phyloP scores from a whole-genome alignment of 208 protist species.

The Trypanosoma scelopori region DNA sequence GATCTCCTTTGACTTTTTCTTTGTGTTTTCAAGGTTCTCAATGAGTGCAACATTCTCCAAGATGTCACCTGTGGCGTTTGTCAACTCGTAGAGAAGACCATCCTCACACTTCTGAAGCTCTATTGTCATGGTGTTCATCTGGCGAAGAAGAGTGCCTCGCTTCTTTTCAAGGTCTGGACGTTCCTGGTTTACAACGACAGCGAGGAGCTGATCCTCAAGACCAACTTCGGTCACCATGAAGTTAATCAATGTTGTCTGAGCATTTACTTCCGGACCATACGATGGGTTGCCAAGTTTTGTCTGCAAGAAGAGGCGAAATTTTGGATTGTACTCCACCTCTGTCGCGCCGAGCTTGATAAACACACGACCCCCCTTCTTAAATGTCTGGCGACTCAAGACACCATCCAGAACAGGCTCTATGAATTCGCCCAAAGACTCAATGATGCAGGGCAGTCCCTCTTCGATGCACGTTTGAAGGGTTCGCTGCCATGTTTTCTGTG shows the following conservation, averaged over 20 bases:
- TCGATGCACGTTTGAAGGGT: constrained; percentile 93
- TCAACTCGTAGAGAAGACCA: constrained; percentile 94
- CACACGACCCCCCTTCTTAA: constrained; percentile 91
- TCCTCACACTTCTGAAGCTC: constrained; percentile 97
- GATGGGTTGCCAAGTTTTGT: constrained; percentile 99
- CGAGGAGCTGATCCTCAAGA: constrained; percentile 98
- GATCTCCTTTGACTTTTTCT: constrained; percentile 96
- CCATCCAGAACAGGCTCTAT: constrained; percentile 98
- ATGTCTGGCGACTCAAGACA: constrained; percentile 94
- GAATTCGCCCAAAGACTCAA: constrained; percentile 96
- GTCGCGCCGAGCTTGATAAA: constrained; percentile 97
- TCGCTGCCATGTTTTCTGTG: constrained; percentile 90
- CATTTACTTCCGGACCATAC: constrained; percentile 99
- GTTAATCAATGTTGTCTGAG: constrained; percentile 99
- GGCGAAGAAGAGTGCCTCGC: constrained; percentile 91
- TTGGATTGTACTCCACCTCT: constrained; percentile 94
- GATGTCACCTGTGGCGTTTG: constrained; percentile 95
- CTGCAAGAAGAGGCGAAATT: constrained; percentile 97
- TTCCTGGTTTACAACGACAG: constrained; percentile 97
- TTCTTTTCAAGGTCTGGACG: constrained; percentile 97
- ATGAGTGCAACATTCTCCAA: constrained; percentile 96
- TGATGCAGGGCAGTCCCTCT: constrained; percentile 90
- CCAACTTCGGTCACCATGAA: constrained; percentile 98
- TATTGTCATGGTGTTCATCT: constrained; percentile 99
- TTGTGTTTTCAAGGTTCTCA: constrained; percentile 97